phyloP scores from a whole-genome alignment of 306 rosid species.

The Cucumis hystrix region DNA sequence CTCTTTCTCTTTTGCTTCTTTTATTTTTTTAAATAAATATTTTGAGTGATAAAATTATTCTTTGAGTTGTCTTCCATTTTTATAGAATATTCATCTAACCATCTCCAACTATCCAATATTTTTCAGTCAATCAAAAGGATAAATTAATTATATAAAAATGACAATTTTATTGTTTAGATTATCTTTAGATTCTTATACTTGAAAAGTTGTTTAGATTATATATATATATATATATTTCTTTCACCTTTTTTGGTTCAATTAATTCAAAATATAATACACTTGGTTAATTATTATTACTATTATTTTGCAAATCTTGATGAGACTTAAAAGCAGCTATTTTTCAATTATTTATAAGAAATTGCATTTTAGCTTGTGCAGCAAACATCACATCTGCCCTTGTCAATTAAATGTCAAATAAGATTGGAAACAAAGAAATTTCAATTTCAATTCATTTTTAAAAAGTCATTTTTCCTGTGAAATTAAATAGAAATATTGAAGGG shows the following conservation, averaged over 20 bases:
- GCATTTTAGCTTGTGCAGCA: neutral
- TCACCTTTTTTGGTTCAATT: neutral
- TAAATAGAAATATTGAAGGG: neutral
- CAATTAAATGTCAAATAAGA: neutral
- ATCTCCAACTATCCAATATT: constrained; percentile 1
- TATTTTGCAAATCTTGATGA: neutral
- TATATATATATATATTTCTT: neutral
- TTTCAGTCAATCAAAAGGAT: neutral
- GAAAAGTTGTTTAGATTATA: neutral
- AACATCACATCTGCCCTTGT: neutral
- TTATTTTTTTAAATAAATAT: neutral
- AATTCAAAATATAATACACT: neutral
- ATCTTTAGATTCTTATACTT: neutral
- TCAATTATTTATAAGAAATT: neutral
- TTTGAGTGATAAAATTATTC: neutral
- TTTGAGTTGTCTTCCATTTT: constrained; percentile 4
- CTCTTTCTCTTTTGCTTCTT: neutral
- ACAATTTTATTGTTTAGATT: neutral
- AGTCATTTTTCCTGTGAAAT: too few species aligned
- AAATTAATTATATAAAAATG: neutral
- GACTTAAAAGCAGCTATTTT: too few species aligned
- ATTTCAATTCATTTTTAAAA: neutral
- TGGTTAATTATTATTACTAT: neutral
- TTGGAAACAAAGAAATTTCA: neutral
- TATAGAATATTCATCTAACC: constrained; percentile 4